A percentile compares a stretch with the other conserved stretches of the same genome.
Conservation (phyloP, 1,284 basidiomycete genomes). For the Microbotryomycetes sp. region DNA sequence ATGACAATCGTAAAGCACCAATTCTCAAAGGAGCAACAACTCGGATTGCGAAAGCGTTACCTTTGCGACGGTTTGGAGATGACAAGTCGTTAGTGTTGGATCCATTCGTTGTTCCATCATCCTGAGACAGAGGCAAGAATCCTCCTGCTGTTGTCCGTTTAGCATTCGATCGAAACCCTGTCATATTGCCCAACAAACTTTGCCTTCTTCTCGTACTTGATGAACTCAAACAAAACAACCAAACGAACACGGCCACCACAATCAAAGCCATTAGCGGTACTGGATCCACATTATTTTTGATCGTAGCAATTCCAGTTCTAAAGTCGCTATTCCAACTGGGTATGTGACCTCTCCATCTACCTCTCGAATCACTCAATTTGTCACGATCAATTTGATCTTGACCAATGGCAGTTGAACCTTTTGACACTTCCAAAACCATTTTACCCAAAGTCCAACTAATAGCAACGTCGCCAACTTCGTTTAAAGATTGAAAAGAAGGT, state of each 20-base stretch:
- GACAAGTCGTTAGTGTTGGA: neutral
- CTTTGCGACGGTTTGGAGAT: neutral
- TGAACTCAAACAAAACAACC: constrained; percentile 13
- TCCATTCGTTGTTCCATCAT: constrained; percentile 8
- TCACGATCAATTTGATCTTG: constrained; percentile 10
- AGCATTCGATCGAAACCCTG: neutral
- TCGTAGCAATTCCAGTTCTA: neutral
- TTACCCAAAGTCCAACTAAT: constrained; percentile 98
- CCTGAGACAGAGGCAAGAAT: constrained; percentile 17
- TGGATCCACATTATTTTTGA: neutral
- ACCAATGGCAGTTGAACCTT: constrained; percentile 5
- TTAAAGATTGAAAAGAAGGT: constrained; percentile 82
- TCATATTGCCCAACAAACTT: constrained; percentile 8
- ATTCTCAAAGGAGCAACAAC: constrained; percentile 15
- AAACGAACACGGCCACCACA: constrained; percentile 8
- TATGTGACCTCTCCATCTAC: constrained; percentile 23
- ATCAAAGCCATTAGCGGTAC: neutral
- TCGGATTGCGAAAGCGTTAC: neutral
- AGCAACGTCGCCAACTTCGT: constrained; percentile 82
- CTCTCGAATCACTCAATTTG: neutral
- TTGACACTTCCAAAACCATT: constrained; percentile 83
- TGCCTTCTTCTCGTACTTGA: constrained; percentile 12
- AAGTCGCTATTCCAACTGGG: constrained; percentile 7
- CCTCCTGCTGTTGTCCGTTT: constrained; percentile 6
- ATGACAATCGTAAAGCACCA: constrained; percentile 11